Base-by-base conservation (phyloP, 2,329 filamentous ascomycete genomes). In the Aphanoascus verrucosus region DNA sequence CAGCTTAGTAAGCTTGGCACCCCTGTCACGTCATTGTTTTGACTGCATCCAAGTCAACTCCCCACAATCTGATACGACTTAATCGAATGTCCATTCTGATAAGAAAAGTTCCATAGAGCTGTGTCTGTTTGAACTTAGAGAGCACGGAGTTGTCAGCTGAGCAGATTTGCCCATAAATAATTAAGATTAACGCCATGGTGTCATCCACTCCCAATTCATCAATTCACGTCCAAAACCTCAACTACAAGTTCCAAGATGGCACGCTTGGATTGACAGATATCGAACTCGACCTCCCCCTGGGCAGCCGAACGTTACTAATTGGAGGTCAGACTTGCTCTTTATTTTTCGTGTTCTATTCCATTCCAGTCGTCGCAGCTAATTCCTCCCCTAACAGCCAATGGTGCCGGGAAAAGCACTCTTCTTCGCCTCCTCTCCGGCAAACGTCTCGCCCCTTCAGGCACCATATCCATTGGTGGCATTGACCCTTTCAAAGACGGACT, bases 391-490 rank as follows among this genome's bases (percentile, higher is more conserved):
- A 60, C 60, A 83, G 81, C 93, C 67, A 98, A 98, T 70, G 93
- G 93, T 58, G 91, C 93, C 17, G 93, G 93, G 60, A 98, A 98
- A 74, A 97, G 93, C 7, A 98, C 93, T 0, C 83, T 98, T 54
- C 84, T 98, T 45, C 90, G 90, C 56, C 85, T 98, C 43, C 82
- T 98, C 56, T 88, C 90, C 15, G 93, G 93, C 66, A 97, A 97
- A 75, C 88, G 90, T 54, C 86, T 98, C 63, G 86, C 91, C 1
- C 91, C 93, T 0, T 73, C 75, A 51, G 75, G 79, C 65, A 82
- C 83, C 59, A 86, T 98, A 67, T 75, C 74, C 63, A 84, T 98
- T 57, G 85, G 81, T 47, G 88, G 86, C 58, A 81, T 88, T 47
- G 93, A 98, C 70, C 93, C 93, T 7, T 98, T 98, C 80, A 86